Conservation (phyloP, 2,329 filamentous ascomycete genomes). For the Dothistroma septosporum region DNA sequence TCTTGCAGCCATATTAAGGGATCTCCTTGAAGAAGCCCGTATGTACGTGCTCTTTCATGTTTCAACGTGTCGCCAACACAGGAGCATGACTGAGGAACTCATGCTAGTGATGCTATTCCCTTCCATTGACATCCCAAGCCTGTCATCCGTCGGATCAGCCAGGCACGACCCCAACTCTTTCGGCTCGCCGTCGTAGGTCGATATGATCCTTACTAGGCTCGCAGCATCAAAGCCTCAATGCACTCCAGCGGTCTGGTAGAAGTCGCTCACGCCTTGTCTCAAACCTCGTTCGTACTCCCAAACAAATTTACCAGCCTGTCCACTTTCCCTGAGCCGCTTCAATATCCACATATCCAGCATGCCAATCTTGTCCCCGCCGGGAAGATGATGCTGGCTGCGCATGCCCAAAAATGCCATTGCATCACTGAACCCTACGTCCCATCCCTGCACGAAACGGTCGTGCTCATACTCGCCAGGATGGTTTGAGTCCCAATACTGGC, state of each 20-base stretch:
- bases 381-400: constrained; percentile 34
- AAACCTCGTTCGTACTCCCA: constrained; percentile 52
- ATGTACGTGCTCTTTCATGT: not conserved
- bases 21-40: too few relatives aligned
- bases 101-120: not conserved
- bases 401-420: constrained; percentile 50
- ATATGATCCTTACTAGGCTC: not conserved
- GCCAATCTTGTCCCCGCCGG: constrained; percentile 52
- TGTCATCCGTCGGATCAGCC: too few relatives aligned
- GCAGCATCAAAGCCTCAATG: constrained; percentile 8
- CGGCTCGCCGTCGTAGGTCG: not conserved
- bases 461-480: constrained; percentile 48
- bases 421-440: constrained; percentile 55
- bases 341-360: constrained; percentile 56
- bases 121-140: too few relatives aligned
- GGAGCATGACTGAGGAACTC: not conserved
- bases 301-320: constrained; percentile 45
- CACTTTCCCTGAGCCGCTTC: constrained; percentile 52
- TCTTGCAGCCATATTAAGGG: not conserved
- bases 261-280: constrained; percentile 44
- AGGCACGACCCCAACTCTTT: too few relatives aligned
- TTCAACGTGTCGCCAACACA: not conserved
- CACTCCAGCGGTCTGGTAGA: constrained; percentile 34
- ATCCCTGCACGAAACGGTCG: constrained; percentile 53
- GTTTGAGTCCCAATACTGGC: constrained; percentile 48